Percentiles rank a stretch among this genome's conserved stretches.
Evolutionary conservation across 805 yeast species (phyloP).

Genomic region (Candida peoriensis): DNA sequence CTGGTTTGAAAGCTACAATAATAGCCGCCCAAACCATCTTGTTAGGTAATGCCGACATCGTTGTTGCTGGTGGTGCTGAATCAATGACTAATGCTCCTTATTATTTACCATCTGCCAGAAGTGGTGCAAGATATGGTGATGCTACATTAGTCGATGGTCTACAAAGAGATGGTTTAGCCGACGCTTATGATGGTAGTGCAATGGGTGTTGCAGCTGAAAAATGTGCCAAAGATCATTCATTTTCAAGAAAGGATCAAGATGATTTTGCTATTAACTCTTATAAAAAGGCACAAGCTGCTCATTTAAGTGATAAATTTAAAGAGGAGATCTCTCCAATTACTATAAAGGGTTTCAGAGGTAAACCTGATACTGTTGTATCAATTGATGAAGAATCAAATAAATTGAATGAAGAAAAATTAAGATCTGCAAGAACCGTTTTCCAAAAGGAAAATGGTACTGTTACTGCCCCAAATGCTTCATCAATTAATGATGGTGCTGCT

Average conservation of each 20-base stretch:
- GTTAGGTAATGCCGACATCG: constrained; percentile 86
- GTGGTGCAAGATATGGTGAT: constrained; percentile 89
- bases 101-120: constrained; percentile 80
- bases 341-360: constrained; percentile 85
- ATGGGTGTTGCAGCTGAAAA: constrained; percentile 99
- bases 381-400: constrained; percentile 82
- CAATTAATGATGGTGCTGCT: constrained; percentile 97
- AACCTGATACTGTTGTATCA: constrained; percentile 69
- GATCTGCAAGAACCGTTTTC: constrained; percentile 89
- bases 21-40: constrained; percentile 86
- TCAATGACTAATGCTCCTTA: constrained; percentile 96
- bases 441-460: constrained; percentile 92
- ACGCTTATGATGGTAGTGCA: constrained; percentile 80
- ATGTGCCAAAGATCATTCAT: constrained; percentile 76
- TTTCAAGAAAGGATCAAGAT: constrained; percentile 87
- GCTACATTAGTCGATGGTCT: constrained; percentile 77
- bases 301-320: constrained; percentile 73
- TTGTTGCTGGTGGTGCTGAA: constrained; percentile 97
- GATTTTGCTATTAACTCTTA: constrained; percentile 81
- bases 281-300: constrained; percentile 80
- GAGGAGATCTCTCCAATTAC: constrained; percentile 83
- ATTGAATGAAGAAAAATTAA: constrained; percentile 71
- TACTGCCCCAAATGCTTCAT: constrained; percentile 96
- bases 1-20: constrained; percentile 89
- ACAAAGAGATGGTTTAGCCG: constrained; percentile 87